Conservation (phyloP, 257 asterid species). For the Plantago ovata region DNA sequence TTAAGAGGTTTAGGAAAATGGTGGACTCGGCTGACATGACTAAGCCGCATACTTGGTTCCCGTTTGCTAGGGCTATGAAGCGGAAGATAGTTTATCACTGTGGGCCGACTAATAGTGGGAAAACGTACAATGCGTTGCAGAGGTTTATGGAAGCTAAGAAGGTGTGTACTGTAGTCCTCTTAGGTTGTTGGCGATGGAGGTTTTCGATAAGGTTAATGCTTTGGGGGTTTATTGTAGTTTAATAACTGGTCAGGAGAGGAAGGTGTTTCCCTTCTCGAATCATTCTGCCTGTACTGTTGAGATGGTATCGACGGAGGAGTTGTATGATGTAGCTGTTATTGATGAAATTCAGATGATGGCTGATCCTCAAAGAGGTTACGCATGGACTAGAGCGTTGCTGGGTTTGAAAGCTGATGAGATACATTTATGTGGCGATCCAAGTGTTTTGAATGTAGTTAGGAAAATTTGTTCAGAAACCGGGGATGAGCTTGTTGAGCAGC, state of each 20-base stretch:
- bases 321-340: slow-evolving; percentile 89
- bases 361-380: slow-evolving; percentile 79
- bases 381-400: slow-evolving; percentile 92
- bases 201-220: slow-evolving; percentile 87
- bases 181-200: slow-evolving; percentile 95
- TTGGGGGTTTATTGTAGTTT: slow-evolving; percentile 88
- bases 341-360: slow-evolving; percentile 98
- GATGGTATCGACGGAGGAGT: slow-evolving; percentile 76
- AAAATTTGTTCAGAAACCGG: slow-evolving; percentile 69
- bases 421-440: slow-evolving; percentile 97
- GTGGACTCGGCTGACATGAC: slow-evolving; percentile 90
- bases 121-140: slow-evolving; percentile 89
- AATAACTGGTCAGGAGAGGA: slow-evolving; percentile 84
- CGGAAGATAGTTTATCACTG: slow-evolving; percentile 82
- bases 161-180: slow-evolving; percentile 94
- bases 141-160: slow-evolving; percentile 92
- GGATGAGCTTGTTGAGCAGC: slow-evolving; percentile 74
- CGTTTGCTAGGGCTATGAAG: slow-evolving; percentile 96
- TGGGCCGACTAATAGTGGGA: slow-evolving; percentile 98
- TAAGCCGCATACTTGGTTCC: slow-evolving; percentile 93
- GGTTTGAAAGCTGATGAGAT: slow-evolving; percentile 94
- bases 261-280: slow-evolving; percentile 74
- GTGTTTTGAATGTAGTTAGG: slow-evolving; percentile 70
- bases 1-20: slow-evolving; percentile 68
- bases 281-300: slow-evolving; percentile 97